phyloP scores from a whole-genome alignment of 2,329 filamentous ascomycete species.

The Remersonia thermophila region DNA sequence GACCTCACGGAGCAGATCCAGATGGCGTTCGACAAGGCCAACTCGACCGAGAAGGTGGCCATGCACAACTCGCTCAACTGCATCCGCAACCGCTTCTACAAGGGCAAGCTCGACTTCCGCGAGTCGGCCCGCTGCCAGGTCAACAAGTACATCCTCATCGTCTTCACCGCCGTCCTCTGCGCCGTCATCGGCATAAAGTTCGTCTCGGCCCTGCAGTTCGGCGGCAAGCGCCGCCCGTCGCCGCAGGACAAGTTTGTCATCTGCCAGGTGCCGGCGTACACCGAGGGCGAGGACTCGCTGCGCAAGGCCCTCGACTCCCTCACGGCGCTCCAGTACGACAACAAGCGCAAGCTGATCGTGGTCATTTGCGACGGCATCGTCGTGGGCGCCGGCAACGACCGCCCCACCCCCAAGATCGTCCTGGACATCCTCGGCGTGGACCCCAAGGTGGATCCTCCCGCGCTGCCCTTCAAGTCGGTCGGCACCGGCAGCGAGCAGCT shows the following conservation, averaged over 20 bases:
- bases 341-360: constrained; percentile 93
- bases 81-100: constrained; percentile 70
- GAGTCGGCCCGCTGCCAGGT: constrained; percentile 62
- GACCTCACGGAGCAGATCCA: constrained; percentile 63
- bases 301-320: constrained; percentile 88
- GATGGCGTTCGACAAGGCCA: constrained; percentile 36
- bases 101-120: constrained; percentile 77
- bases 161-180: constrained; percentile 76
- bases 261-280: constrained; percentile 94
- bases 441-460: constrained; percentile 89
- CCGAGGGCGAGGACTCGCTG: constrained; percentile 90
- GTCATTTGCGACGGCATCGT: constrained; percentile 97
- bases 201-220: constrained; percentile 82
- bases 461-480: constrained; percentile 86
- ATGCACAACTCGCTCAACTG: constrained; percentile 63
- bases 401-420: constrained; percentile 94
- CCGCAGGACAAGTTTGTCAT: constrained; percentile 98
- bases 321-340: constrained; percentile 90
- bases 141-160: constrained; percentile 83
- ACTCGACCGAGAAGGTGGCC: constrained; percentile 35
- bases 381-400: constrained; percentile 88
- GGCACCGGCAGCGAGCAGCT: constrained; percentile 82
- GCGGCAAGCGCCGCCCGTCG: constrained; percentile 75
- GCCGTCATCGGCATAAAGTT: constrained; percentile 78
- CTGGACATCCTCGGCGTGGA: constrained; percentile 95